Base-by-base conservation (phyloP, 1,284 basidiomycete genomes). In the Porodaedalea pini region DNA sequence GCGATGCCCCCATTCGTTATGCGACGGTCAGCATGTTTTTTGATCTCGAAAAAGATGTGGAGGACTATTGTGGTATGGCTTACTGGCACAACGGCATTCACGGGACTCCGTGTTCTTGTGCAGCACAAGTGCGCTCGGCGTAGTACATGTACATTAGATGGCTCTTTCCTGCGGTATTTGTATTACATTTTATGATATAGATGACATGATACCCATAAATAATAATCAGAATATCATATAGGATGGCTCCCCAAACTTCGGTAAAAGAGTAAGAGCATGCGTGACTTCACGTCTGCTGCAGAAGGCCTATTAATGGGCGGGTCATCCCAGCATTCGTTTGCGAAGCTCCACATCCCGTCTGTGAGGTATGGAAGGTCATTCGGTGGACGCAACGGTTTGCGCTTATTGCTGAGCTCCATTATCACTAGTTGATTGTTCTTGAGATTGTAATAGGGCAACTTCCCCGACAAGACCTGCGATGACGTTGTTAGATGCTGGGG, bases 41-140 rank as follows among this genome's bases (percentile, higher is more conserved):
- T 13, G 58, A 59, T 41, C 31, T 56, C 29, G 40, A 56, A 25
- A 51, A 39, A 15, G 58, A 59, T 27, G 54, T 59, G 10, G 58
- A 59, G 19, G 58, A 59, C 13, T 59, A 45, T 37, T 59, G 58
- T 32, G 58, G 58, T 1, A 59, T 59, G 48, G 27, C 43, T 31
- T 59, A 59, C 39, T 59, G 49, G 45, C 58, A 59, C 41, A 59
- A 59, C 27, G 58, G 58, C 6, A 54, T 58, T 41, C 57, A 54
- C 23, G 57, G 57, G n/a, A 29, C 41, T 10, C n/a, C 39, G 8
- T 58, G 57, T 34, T 32, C 21, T 5, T 58, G 57, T 36, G 7
- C 21, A 34, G 13, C 15, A n/a, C 57, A 58, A 54, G 17, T 37
- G 11, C 37, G 41, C 23, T 53, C 7, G 8, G 17, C 31, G 15